phyloP scores from a whole-genome alignment of 805 yeast genomes.

The Phaffomyces antillensis region DNA sequence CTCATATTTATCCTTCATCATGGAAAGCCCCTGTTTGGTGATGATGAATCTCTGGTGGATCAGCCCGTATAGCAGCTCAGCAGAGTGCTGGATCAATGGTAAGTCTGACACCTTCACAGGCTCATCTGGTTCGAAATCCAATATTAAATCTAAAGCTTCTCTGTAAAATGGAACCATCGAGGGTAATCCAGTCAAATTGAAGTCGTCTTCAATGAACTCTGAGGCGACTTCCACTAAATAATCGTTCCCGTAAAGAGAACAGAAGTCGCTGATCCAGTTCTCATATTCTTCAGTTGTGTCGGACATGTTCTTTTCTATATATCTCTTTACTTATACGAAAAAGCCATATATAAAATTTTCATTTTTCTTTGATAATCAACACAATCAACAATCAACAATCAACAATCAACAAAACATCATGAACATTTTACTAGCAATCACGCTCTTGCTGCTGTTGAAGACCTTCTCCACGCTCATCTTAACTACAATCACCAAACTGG shows the following conservation, averaged over 20 bases:
- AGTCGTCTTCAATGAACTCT: slow-evolving; percentile 93
- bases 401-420: neutral
- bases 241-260: slow-evolving; percentile 58
- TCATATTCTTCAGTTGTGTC: slow-evolving; percentile 36
- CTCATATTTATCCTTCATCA: slow-evolving; percentile 92
- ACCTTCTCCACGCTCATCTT: slow-evolving; percentile 27
- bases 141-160: slow-evolving; percentile 84
- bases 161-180: slow-evolving; percentile 84
- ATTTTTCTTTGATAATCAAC: neutral
- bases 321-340: neutral
- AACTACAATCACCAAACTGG: neutral
- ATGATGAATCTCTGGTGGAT: slow-evolving; percentile 89
- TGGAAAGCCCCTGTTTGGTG: slow-evolving; percentile 81
- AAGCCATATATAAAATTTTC: neutral
- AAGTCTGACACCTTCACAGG: slow-evolving; percentile 57
- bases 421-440: neutral
- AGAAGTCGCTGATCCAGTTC: slow-evolving; percentile 50
- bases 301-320: slow-evolving; percentile 8
- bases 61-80: slow-evolving; percentile 86
- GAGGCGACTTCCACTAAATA: slow-evolving; percentile 88
- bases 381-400: neutral
- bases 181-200: slow-evolving; percentile 85
- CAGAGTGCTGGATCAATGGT: slow-evolving; percentile 79
- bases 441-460: slow-evolving; percentile 9
- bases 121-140: slow-evolving; percentile 61